Evolutionary conservation across 805 yeast genomes (phyloP).

Genomic region (Komagataella ulmi): DNA sequence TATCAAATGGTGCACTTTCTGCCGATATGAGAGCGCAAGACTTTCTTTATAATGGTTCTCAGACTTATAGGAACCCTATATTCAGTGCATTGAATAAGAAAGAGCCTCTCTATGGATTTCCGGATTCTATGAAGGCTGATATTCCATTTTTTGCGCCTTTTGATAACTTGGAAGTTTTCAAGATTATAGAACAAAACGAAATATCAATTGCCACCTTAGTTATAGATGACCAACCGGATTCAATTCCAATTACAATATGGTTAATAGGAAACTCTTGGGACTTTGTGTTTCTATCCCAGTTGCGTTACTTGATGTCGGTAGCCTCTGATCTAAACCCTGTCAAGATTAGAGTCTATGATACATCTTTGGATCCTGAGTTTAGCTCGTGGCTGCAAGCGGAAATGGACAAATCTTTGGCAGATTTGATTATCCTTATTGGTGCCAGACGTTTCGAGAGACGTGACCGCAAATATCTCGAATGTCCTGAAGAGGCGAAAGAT

Average conservation of each 20-base stretch:
- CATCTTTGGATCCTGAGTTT: not conserved
- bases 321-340: not conserved
- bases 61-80: not conserved
- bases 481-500: not conserved
- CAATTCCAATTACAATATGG: not conserved
- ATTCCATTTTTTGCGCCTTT: not conserved
- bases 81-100: not conserved
- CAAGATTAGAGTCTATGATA: not conserved
- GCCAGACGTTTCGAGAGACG: not conserved
- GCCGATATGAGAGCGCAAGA: slow-evolving; percentile 18
- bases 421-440: not conserved
- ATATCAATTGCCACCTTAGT: not conserved
- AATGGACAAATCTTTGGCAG: not conserved
- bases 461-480: no score
- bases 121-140: no score
- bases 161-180: not conserved
- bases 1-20: slow-evolving; percentile 15
- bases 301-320: not conserved
- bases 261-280: not conserved
- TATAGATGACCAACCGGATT: not conserved
- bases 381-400: not conserved
- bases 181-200: not conserved
- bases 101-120: not conserved
- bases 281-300: not conserved
- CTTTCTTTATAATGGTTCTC: slow-evolving; percentile 22